Base-by-base conservation (phyloP, 78 protist genomes). In the Speleostelium caveatum region DNA sequence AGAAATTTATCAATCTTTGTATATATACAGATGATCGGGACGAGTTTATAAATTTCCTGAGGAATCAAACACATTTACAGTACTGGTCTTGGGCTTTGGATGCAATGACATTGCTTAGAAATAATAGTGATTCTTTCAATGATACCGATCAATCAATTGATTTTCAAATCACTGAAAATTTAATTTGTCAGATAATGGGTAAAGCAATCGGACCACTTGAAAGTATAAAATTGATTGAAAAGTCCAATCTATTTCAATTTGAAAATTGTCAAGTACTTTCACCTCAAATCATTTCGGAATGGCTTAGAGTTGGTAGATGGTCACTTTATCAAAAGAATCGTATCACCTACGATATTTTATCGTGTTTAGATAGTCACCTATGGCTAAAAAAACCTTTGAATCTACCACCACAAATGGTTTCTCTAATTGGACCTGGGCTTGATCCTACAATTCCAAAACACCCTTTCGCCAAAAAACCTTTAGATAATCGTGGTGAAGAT, bases 311-410 rank as follows among this genome's bases (percentile, higher is more conserved):
- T 69, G 91, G 91, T 10, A 83, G 69, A 60, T 83, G 91, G 91
- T 53, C 91, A 42, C 19, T 83, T 17, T 83, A 69, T 39, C 30
- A 83, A n/a, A 6, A 79, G n/a, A 42, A 61, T 24, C 19, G 42
- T 22, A 19, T 83, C 21, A 56, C 91, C 4, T 74, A 83, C 39
- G 91, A 83, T 38, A 83, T 83, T 17, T 33, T 83, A 33, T 59
- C 77, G 4, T 3, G 55, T 12, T 41, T 83, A 7, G 91, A 83
- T 36, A 69, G 79, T 41, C 75, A 83, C 45, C 53, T 83, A 61
- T 83, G 91, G 91, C 39, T 74, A 19, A 83, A 83, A 61, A 83
- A 83, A 69, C 91, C 91, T 22, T 39, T 69, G 32, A 83, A 61
- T 32, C 33, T 83, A n/a, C 69, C 91, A 19, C 91, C 91, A 26